Evolutionary conservation across 352 stramenopile species (phyloP), one percentile per base, ranked within the genome.

Genomic region (Aphanomyces euteiches): DNA sequence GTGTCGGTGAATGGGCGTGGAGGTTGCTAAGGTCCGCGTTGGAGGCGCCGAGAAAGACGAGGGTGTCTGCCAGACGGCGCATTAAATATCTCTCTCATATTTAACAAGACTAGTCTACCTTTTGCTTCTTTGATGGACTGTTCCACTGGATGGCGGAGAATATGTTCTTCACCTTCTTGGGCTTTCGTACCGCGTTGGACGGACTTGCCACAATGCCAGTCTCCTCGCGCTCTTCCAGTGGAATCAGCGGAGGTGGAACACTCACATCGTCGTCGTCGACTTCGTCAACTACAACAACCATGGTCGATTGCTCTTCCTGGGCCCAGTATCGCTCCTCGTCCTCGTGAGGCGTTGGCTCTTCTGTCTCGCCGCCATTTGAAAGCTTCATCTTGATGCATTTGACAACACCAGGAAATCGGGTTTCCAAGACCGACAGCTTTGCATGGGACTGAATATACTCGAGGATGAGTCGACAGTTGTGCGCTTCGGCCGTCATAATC

Each of bases 281-380:
- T 17, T 67, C 59, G 41, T 67, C 59, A 7, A 56, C 59, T 7
- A 67, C 59, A n/a, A 47, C 34, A 67, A 45, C 68, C 69, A 47
- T 57, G 5, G 73, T 58, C 19, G 75, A 73, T 28, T 87, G 77
- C 57, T 84, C 79, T 19, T 93, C 83, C 48, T 88, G 89, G 64
- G 92, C 86, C 75, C 79, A 93, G 72, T 93, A 93, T 67, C 86
- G 74, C 54, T 89, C 79, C 58, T 93, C 86, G 67, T 92, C 84
- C 17, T 88, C 83, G 28, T 28, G 28, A 89, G 90, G 38, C 77
- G 79, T 60, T 17, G 48, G 59, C 3, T 28, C 36, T 28, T n/a
- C 47, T 43, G 34, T 17, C 47, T 21, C 48, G 28, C 19, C 64
- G 12, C 19, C 50, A 28, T 43, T 61, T 40, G 21, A 53, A 36